Evolutionary conservation across 2,329 filamentous ascomycete genomes (phyloP).

Genomic region (Epicoccum sorghinum): DNA sequence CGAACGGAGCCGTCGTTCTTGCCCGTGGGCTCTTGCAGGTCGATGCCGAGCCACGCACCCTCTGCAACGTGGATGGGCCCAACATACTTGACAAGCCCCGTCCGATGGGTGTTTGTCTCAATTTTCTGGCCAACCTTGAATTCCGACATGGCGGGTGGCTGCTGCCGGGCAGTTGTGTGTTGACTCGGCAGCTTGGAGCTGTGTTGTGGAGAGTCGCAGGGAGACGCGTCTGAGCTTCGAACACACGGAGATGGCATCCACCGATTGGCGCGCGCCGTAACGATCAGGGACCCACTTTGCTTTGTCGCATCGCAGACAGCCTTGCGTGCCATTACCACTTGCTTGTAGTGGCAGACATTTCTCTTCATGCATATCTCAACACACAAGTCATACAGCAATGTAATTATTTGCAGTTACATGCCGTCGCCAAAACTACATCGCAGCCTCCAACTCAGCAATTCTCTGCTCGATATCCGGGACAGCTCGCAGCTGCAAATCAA

Average conservation of each 20-base stretch:
- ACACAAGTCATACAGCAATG: neutral
- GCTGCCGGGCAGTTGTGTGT: conserved; percentile 15
- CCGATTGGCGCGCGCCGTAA: conserved; percentile 12
- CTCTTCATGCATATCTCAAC: neutral
- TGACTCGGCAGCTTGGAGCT: conserved; percentile 16
- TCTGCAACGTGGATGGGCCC: conserved; percentile 81
- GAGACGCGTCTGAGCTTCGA: conserved; percentile 15
- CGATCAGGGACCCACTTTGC: neutral
- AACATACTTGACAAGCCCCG: conserved; percentile 78
- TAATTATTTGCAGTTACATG: too few species aligned
- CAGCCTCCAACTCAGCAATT: conserved; percentile 73
- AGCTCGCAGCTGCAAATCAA: conserved; percentile 82
- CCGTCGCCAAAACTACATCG: neutral
- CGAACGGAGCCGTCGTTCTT: conserved; percentile 95
- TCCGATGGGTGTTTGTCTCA: conserved; percentile 77
- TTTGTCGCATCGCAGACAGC: too few species aligned
- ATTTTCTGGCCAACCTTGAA: conserved; percentile 70
- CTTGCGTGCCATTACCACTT: too few species aligned
- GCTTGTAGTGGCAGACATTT: neutral
- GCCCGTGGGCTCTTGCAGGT: conserved; percentile 79
- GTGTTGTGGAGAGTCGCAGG: conserved; percentile 9
- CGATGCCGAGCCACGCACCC: conserved; percentile 88
- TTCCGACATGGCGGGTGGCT: conserved; percentile 30
- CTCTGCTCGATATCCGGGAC: conserved; percentile 88
- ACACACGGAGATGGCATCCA: conserved; percentile 10